Evolutionary conservation across 495 filamentous ascomycete species (phyloP).

Genomic region (Xylaria nigripes): DNA sequence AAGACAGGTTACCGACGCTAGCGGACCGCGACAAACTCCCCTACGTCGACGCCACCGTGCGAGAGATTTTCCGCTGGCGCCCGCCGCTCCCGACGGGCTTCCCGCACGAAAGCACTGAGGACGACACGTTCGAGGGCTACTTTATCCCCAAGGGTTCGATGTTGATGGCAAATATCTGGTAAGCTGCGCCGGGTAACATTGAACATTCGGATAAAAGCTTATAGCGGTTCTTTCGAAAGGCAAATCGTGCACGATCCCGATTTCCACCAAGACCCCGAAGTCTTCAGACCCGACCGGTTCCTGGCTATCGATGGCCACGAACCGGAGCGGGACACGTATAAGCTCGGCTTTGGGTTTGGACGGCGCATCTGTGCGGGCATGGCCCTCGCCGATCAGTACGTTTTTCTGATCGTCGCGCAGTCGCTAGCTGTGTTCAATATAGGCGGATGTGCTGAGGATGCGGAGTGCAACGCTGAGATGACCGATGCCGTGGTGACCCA

Average conservation of each 20-base stretch:
- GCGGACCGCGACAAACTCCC: constrained; percentile 35
- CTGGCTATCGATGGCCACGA: constrained; percentile 23
- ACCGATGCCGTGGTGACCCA: constrained; percentile 30
- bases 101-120: constrained; percentile 38
- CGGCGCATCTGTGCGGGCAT: constrained; percentile 46
- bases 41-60: constrained; percentile 36
- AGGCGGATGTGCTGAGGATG: constrained; percentile 17
- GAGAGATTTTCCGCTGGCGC: constrained; percentile 40
- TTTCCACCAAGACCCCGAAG: constrained; percentile 32
- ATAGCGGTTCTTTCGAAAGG: background rate
- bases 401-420: constrained; percentile 39
- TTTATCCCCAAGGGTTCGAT: constrained; percentile 41
- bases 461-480: constrained; percentile 20
- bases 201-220: too few species aligned
- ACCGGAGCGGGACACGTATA: constrained; percentile 34
- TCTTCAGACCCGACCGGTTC: constrained; percentile 40
- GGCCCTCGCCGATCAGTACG: constrained; percentile 37
- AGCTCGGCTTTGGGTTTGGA: constrained; percentile 45
- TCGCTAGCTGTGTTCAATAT: constrained; percentile 38
- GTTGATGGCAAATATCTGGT: constrained; percentile 28
- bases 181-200: too few species aligned
- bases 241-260: constrained; percentile 30
- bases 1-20: constrained; percentile 34
- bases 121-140: constrained; percentile 44
- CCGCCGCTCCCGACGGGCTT: constrained; percentile 36